Base-by-base conservation (phyloP, 163 green algal species). In the Scenedesmus sp. region DNA sequence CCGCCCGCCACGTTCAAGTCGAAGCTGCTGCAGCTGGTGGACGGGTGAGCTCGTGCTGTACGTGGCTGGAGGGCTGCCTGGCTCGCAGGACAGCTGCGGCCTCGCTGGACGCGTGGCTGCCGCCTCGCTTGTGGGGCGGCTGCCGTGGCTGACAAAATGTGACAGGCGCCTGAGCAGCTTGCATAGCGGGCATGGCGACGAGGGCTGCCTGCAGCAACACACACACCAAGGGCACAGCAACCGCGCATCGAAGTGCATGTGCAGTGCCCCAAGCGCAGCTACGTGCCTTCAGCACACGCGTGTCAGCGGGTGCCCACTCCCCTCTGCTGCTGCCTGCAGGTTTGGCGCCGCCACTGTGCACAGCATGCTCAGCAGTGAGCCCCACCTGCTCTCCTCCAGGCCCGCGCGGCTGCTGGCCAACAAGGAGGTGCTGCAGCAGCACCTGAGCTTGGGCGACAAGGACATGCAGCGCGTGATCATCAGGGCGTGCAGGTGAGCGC, bases 11-110 rank as follows among this genome's bases (percentile, higher is more conserved):
- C 92, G 12, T 20, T 92, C 0, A 82, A 91, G 73, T 82, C 85
- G 0, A 78, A 90, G 20, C n/a, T 61, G 15, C 40, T 92, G 61
- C 56, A 91, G 40, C 16, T 94, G 49, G 85, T 79, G 68, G 86
- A 89, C 3, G 33, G 72, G 79, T 87, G 35, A 46, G 82, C 46
- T 10, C 26, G 13, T 10, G 24, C 59, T 20, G 30, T 18, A 24
- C 30, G 16, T 40, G 65, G 7, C 46, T 53, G 46, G 53, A 24
- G 3, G 18, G 53, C 53, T 65, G 53, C 20, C 22, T 33, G 9
- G 59, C 59, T 72, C 33, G 22, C 22, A 33, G 0, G 59, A 35
- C 20, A 35, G 59, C 59, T n/a, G 59, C 20, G 12, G 49, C 15
- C n/a, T n/a, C n/a, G n/a, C n/a, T n/a, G n/a, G n/a, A n/a, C n/a